Base-by-base conservation (phyloP, 495 filamentous ascomycete species). In the Chaetomium fimeti region DNA sequence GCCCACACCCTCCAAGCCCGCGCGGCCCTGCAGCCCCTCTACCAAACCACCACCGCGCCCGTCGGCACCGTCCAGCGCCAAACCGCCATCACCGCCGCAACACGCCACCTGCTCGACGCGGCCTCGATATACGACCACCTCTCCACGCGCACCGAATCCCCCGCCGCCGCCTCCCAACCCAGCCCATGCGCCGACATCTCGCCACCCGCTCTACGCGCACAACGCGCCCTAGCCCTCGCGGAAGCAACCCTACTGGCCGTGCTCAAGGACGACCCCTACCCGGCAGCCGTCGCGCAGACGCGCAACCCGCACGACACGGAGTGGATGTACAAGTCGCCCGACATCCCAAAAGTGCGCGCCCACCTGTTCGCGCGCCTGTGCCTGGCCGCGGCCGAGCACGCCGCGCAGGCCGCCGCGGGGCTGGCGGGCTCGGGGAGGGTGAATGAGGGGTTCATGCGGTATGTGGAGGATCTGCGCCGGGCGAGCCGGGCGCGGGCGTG, bases 231-330 rank as follows among this genome's bases (percentile, higher is more conserved):
- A 7, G 88, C 92, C 0, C 77, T 95, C 13, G 90, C 91, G 0
- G 92, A 96, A 73, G 93, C 94, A 0, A 97, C 93, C 0, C 83
- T 98, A 7, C 81, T 97, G 2, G 90, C 91, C 3, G 91, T 97
- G 1, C 75, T 93, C 32, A 97, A 96, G 69, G 93, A 97, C 68
- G 94, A 98, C 71, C 91, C 93, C 0, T 97, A 98, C 69, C 87
- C 94, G 1, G 86, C 87, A 3, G 84, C 85, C 16, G 88, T 91
- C 36, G 85, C 90, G 13, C 89, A 91, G 61, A 84, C 86, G 53
- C 82, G 91, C 38, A 92, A 94, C 69, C 83, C 86, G 29, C 86
- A 89, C 65, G 90, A 92, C 73, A 89, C 83, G 40, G 92, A 95
- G 67, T 97, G 92, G 92, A 96, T 96, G 91, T 90, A 92, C 68